phyloP scores from a whole-genome alignment of 306 rosid genomes.

The Trifolium subterraneum region DNA sequence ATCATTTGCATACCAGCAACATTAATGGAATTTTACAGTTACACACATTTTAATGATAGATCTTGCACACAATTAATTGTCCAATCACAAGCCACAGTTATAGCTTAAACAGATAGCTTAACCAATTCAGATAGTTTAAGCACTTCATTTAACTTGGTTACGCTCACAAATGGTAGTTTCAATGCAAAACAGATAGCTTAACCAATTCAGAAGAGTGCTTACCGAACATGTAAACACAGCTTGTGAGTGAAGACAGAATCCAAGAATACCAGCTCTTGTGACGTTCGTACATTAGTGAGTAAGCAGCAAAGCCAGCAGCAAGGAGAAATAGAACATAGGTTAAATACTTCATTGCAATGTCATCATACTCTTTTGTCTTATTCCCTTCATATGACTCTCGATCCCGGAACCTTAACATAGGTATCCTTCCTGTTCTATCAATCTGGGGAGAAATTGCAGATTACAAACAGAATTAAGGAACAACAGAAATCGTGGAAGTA shows the following conservation, averaged over 20 bases:
- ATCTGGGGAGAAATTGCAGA: constrained; percentile 56
- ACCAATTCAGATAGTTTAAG: not conserved
- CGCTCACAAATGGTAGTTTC: not conserved
- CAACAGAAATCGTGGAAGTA: constrained; percentile 7
- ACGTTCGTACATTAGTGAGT: constrained; percentile 90
- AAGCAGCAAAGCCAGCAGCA: constrained; percentile 71
- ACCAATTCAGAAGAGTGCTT: constrained; percentile 44
- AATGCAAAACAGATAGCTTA: constrained; percentile 15
- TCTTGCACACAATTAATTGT: not conserved
- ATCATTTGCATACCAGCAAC: constrained; percentile 38
- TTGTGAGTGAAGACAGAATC: constrained; percentile 94
- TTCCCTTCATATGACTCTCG: constrained; percentile 87
- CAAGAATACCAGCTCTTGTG: constrained; percentile 99
- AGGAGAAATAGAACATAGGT: constrained; percentile 84
- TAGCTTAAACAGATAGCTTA: too few species aligned
- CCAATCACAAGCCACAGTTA: constrained; percentile 19
- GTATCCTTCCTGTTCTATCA: constrained; percentile 88
- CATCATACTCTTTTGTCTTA: constrained; percentile 97
- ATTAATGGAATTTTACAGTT: constrained; percentile 22
- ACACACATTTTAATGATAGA: not conserved
- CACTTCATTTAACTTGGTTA: not conserved
- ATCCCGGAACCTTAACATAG: constrained; percentile 86
- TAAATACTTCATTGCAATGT: constrained; percentile 91
- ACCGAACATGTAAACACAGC: constrained; percentile 99
- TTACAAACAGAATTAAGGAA: not conserved